Base-by-base conservation (phyloP, 768 basidiomycete genomes). In the Boletus edulis region DNA sequence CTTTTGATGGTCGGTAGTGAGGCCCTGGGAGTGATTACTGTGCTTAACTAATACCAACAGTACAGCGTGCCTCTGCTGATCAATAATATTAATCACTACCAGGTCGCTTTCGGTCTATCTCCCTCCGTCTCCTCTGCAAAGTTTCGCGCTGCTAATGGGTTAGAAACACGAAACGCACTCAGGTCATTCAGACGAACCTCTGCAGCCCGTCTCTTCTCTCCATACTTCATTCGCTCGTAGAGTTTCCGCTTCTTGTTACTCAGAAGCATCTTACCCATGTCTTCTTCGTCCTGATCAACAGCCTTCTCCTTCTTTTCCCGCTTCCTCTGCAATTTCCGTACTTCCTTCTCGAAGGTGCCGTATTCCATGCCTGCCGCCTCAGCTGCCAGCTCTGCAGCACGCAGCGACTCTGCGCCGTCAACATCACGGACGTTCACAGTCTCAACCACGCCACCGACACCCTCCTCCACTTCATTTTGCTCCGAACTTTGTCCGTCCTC, bases 201-300 rank as follows among this genome's bases (percentile, higher is more conserved):
- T 24, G 79, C 74, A 14, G 78, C 78, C 56, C 86, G 85, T 73
- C 87, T 90, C 69, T 81, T 80, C 68, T 95, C 82, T 60, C 86
- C 85, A 68, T 90, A 83, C 75, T 94, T 92, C 83, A 97, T 90
- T 74, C 89, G 89, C 73, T 94, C 92, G 70, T 95, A 96, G 63
- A 97, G 73, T 73, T 95, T 95, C 63, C 85, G 82, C 72, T 96
- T 89, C 75, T 90, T 93, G 72, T 92, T 94, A 76, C 91, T 96
- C 86, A 97, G 87, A 84, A 98, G 81, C 86, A 98, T 96, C 81
- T 95, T 96, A 73, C 91, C 88, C 89, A 96, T 91, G 67, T 95
- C 89, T 64, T 84, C 78, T 68, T 94, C 91, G 18, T 64, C 44
- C 59, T 62, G 32, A 58, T 73, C 71, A 58, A 75, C 75, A 59